A percentile compares a stretch with the other conserved stretches of the same genome.
These are phyloP conservation scores for Aspergillus thermomutatus DNA, from an alignment of 2,329 filamentous ascomycete genomes.

Conservation along the genomic window DNA sequence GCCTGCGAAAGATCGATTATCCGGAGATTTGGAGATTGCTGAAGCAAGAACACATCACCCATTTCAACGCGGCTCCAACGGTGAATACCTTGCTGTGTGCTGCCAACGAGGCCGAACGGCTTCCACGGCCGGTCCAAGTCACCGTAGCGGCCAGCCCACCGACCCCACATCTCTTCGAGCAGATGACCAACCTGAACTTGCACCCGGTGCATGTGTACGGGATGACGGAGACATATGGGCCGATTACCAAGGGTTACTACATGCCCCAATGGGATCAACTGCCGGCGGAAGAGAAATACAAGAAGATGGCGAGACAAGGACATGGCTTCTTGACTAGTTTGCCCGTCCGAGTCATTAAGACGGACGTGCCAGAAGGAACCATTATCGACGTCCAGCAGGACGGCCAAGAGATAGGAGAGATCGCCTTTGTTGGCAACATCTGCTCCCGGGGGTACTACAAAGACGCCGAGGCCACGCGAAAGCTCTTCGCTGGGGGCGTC, in stretches of 20 bases:
- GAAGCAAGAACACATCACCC: constrained; percentile 81
- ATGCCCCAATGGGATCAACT: constrained; percentile 81
- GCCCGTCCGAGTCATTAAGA: constrained; percentile 77
- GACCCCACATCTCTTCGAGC: constrained; percentile 83
- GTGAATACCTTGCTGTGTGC: constrained; percentile 92
- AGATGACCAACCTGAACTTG: constrained; percentile 85
- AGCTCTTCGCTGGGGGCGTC: constrained; percentile 82
- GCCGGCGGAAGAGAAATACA: constrained; percentile 72
- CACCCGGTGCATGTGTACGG: constrained; percentile 93
- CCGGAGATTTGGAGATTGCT: constrained; percentile 85
- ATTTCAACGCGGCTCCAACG: constrained; percentile 94
- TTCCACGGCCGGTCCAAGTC: constrained; percentile 72
- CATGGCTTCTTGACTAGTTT: constrained; percentile 85
- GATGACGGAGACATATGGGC: constrained; percentile 83
- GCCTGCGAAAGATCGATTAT: constrained; percentile 92
- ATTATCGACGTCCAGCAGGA: constrained; percentile 66
- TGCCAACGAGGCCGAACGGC: constrained; percentile 66
- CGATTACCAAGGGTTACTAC: constrained; percentile 89
- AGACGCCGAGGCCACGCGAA: constrained; percentile 77
- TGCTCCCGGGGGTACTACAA: constrained; percentile 91
- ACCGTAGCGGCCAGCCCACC: constrained; percentile 92
- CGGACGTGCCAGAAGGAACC: constrained; percentile 64
- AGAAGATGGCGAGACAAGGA: constrained; percentile 88
- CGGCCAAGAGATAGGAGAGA: constrained; percentile 75
- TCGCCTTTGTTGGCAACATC: constrained; percentile 87